These are phyloP conservation scores for Podila horticola DNA, from an alignment of 192 early-diverging fungal genomes.

Conservation along the genomic window DNA sequence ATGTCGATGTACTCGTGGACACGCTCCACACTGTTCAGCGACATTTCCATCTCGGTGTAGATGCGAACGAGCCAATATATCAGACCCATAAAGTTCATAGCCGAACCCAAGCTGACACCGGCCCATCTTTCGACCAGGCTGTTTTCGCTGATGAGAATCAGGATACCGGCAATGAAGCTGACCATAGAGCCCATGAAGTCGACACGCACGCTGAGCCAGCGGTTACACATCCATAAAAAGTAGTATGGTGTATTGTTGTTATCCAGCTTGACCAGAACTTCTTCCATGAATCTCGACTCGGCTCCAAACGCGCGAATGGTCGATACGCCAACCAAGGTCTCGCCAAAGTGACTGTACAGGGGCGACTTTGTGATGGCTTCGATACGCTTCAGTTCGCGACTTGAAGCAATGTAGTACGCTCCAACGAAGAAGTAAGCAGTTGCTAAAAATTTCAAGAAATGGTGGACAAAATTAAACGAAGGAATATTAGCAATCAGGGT, in stretches of 20 bases:
- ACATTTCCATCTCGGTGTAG: conserved; percentile 83
- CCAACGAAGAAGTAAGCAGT: conserved; percentile 46
- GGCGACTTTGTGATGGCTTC: conserved; percentile 81
- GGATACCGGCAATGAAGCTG: conserved; percentile 68
- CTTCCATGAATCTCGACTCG: conserved; percentile 70
- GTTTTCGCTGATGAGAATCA: conserved; percentile 64
- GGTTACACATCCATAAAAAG: conserved; percentile 81
- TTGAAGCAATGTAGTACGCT: conserved; percentile 47
- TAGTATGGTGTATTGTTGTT: conserved; percentile 85
- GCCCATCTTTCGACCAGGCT: conserved; percentile 81
- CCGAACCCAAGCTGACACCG: conserved; percentile 86
- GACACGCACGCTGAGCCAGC: conserved; percentile 90
- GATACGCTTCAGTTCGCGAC: conserved; percentile 87
- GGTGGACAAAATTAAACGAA: conserved; percentile 54
- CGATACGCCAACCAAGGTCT: conserved; percentile 77
- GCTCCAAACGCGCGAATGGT: conserved; percentile 88
- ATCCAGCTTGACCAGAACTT: conserved; percentile 63
- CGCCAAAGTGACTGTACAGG: conserved; percentile 83
- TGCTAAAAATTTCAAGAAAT: conserved; percentile 68
- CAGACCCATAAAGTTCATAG: conserved; percentile 71
- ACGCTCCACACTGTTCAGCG: conserved; percentile 87
- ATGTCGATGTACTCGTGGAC: conserved; percentile 83
- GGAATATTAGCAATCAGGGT: conserved; percentile 6
- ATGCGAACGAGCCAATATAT: conserved; percentile 59
- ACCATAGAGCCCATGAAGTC: conserved; percentile 77